Conservation (phyloP, 768 basidiomycete species). For the Mycena polygramma region DNA sequence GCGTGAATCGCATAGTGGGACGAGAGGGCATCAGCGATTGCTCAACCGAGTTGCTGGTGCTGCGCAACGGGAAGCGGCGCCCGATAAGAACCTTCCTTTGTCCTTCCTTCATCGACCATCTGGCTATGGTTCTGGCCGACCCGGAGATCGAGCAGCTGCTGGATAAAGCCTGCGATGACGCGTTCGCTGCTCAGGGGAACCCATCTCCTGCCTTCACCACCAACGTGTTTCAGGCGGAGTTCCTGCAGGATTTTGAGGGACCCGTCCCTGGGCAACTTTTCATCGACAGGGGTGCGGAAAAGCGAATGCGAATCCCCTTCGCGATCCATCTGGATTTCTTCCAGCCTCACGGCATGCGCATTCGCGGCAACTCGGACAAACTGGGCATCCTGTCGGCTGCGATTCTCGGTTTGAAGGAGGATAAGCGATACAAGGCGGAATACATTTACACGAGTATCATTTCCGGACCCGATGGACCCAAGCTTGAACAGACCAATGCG, state of each 20-base stretch:
- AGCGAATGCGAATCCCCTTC: conserved; percentile 36
- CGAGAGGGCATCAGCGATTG: background rate
- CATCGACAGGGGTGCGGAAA: conserved; percentile 21
- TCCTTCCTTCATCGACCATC: conserved; percentile 39
- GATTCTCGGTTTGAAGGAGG: conserved; percentile 44
- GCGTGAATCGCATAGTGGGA: background rate
- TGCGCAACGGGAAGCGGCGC: conserved; percentile 19
- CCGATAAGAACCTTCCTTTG: conserved; percentile 36
- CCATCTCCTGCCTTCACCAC: conserved; percentile 15
- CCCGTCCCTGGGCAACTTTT: conserved; percentile 34
- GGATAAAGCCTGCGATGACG: conserved; percentile 35
- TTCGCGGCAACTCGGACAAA: conserved; percentile 34
- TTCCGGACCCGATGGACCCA: conserved; percentile 41
- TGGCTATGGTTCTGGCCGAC: conserved; percentile 32
- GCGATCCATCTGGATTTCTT: conserved; percentile 45
- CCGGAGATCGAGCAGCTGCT: conserved; percentile 25
- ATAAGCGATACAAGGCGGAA: conserved; percentile 43
- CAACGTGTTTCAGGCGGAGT: conserved; percentile 39
- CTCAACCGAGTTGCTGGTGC: background rate
- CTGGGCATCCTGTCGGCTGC: conserved; percentile 45
- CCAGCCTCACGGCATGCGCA: conserved; percentile 39
- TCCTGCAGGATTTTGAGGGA: conserved; percentile 42
- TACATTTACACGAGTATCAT: conserved; percentile 47
- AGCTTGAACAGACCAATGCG: conserved; percentile 38
- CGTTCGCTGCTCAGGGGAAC: conserved; percentile 7